Evolutionary conservation across 1,139 yeast genomes (phyloP), one percentile per base, ranked within the genome.

Genomic region (Kluyveromyces marxianus): DNA sequence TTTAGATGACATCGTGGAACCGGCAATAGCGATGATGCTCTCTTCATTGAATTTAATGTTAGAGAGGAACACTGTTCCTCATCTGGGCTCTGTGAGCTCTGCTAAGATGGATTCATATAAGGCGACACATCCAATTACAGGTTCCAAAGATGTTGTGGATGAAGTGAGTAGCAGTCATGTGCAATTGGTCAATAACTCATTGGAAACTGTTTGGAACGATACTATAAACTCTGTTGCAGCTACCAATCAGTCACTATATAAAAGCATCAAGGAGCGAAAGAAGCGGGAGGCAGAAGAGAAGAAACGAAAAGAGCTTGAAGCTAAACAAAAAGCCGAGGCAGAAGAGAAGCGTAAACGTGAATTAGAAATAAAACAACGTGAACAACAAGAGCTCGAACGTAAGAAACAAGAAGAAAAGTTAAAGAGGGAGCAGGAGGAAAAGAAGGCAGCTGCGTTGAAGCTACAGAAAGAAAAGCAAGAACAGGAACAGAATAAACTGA

Each of bases 221-320:
- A 42, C 45, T 7, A 35, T 47, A 8, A 32, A 29, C 25, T 32
- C 40, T 25, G 41, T 44, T 3, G 38, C 25, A 27, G 26, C 26
- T 3, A n/a, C n/a, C 14, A 40, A 40, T 25, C 38, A 27, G 7
- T 2, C n/a, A 3, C 27, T 40, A 25, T 34, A 34, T n/a, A 8
- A n/a, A 21, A 34, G 14, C 6, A 14, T 40, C 25, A 40, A 35
- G 37, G 27, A 26, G 14, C 14, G 26, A 27, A 37, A 42, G 34
- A 36, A 27, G 29, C 26, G 36, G 30, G 48, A 42, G 30, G 54
- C 50, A 37, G 54, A 53, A 35, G 53, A 45, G 40, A 47, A 43
- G 21, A 45, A 40, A 25, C 46, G 50, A 6, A 40, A 35, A 27
- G 50, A 48, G 38, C 52, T 48, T 39, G 54, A 53, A 39, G 52